These are phyloP conservation scores for Gnaphalium uliginosum DNA, from an alignment of 129 eudicot species.

Conservation along the genomic window DNA sequence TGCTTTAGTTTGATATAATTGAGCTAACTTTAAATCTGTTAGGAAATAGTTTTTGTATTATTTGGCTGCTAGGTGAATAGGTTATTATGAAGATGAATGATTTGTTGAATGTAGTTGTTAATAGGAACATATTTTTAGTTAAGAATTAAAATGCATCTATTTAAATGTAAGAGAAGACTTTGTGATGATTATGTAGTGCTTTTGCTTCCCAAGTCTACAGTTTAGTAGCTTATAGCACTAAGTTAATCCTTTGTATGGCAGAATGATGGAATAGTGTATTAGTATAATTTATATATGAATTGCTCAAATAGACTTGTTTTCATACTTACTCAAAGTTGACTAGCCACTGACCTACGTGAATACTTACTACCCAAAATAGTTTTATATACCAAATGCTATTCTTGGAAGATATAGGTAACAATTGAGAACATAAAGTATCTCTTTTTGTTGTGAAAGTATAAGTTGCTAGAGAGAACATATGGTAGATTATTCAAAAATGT, in stretches of 20 bases:
- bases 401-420: constrained; percentile 12
- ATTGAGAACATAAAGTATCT: not conserved
- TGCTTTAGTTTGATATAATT: constrained; percentile 4
- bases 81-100: not conserved
- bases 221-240: not conserved
- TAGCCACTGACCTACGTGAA: not conserved
- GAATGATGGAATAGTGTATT: constrained; percentile 1
- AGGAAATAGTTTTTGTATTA: not conserved
- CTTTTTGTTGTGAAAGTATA: not conserved
- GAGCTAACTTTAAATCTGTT: not conserved
- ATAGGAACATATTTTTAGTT: not conserved
- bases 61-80: not conserved
- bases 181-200: constrained; percentile 11
- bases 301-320: not conserved
- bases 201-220: not conserved
- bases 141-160: not conserved
- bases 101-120: not conserved
- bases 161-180: constrained; percentile 14
- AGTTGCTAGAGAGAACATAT: not conserved
- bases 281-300: not conserved
- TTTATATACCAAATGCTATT: not conserved
- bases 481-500: not conserved
- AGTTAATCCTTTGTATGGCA: constrained; percentile 9
- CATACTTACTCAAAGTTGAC: not conserved
- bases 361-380: not conserved